Conservation (phyloP, 805 yeast genomes). For the Kazachstania africana region DNA sequence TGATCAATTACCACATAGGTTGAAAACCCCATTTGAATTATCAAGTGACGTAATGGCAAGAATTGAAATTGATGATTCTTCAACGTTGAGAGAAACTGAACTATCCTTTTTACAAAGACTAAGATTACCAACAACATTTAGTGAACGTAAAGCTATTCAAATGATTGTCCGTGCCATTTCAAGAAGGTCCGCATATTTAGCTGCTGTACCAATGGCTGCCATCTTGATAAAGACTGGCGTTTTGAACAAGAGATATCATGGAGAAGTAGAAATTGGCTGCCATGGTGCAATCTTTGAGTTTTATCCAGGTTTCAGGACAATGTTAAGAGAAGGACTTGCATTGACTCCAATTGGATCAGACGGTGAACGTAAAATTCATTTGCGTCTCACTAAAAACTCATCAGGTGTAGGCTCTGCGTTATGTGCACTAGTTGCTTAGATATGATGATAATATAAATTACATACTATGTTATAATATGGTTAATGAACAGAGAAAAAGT, state of each 20-base stretch:
- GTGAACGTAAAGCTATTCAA: constrained; percentile 68
- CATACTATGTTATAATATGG: neutral
- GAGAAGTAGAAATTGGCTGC: constrained; percentile 83
- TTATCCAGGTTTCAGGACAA: constrained; percentile 80
- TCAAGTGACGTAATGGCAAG: constrained; percentile 77
- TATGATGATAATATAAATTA: neutral
- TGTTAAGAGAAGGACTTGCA: constrained; percentile 68
- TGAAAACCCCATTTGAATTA: constrained; percentile 65
- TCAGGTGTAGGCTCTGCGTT: constrained; percentile 96
- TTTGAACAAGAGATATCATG: constrained; percentile 42
- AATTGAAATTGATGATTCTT: constrained; percentile 75
- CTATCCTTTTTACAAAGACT: constrained; percentile 52
- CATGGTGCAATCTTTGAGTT: constrained; percentile 92
- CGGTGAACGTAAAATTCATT: constrained; percentile 59
- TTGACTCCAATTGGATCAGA: constrained; percentile 61
- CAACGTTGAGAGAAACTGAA: constrained; percentile 59
- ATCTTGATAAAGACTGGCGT: constrained; percentile 56
- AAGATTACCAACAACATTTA: constrained; percentile 55
- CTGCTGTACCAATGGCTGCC: constrained; percentile 86
- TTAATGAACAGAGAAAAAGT: too few species aligned
- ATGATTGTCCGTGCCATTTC: constrained; percentile 67
- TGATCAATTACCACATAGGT: constrained; percentile 41
- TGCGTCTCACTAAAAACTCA: constrained; percentile 86
- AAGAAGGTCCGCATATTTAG: constrained; percentile 76
- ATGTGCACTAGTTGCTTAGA: constrained; percentile 47